Base-by-base conservation (phyloP, 768 basidiomycete species). In the Grammothele lineata region DNA sequence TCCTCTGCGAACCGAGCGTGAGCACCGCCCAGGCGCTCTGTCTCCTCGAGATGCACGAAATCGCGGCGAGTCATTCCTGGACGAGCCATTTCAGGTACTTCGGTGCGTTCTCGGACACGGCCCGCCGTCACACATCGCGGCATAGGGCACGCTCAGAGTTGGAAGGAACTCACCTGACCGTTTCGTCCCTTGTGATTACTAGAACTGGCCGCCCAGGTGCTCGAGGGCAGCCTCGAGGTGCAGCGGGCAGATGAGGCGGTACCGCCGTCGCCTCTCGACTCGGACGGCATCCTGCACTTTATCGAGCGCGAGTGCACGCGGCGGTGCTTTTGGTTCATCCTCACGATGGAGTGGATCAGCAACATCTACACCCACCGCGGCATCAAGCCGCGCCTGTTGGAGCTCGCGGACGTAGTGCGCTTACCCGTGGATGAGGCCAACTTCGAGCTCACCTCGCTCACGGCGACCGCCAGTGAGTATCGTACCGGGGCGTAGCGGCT, bases 381-480 rank as follows among this genome's bases (percentile, higher is more conserved):
- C 23, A 45, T 62, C 37, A 65, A 63, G 19, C 63, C 67, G 22
- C 64, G 61, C 14, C 54, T 56, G 48, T 37, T 47, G 9, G 61
- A 62, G 42, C 67, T 53, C 59, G 65, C 48, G 68, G 67, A 36
- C 63, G 67, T 34, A 76, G 73, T 89, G 35, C 77, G 83, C 40
- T 70, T 91, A 27, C 88, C 88, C n/a, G 79, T 81, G 7, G 87
- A 90, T 59, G 88, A 91, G 64, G 81, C 85, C 8, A 83, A 78
- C 61, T 91, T 90, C 57, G 87, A 91, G 62, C 67, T 91, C 15
- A 56, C 60, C 19, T 50, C 53, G 38, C 38, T 54, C 19, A 48
- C 52, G n/a, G 41, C 42, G n/a, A 45, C 56, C 11, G 50, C 56
- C 12, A 52, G 56, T 57, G 33, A 54, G 52, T 48, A 42, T 19